These are phyloP conservation scores for Phytopythium litorale DNA, from an alignment of 352 stramenopile genomes.

Conservation along the genomic window DNA sequence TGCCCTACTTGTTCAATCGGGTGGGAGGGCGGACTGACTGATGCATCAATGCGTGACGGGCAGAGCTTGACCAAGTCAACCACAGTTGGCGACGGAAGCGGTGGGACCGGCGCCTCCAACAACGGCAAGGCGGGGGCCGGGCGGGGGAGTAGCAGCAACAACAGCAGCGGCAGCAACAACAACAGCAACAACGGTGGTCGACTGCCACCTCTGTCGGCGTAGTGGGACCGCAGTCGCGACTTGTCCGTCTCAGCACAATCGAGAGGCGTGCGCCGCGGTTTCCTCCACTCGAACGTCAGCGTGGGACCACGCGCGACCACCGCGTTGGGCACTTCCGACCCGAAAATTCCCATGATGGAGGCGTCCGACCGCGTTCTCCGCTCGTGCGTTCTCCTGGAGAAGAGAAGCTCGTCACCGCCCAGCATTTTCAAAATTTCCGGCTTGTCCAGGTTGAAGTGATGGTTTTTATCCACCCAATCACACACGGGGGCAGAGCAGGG, in stretches of 20 bases:
- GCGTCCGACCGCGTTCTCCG: too few relatives aligned
- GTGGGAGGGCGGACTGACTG: background rate
- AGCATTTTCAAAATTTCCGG: too few relatives aligned
- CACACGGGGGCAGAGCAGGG: too few relatives aligned
- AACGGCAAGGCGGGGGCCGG: background rate
- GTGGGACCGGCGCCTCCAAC: background rate
- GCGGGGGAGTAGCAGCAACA: background rate
- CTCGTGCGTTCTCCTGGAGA: background rate
- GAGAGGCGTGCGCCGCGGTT: too few relatives aligned
- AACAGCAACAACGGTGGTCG: background rate
- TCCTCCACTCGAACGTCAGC: background rate
- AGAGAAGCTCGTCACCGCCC: background rate
- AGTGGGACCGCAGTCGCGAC: background rate
- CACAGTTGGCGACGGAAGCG: background rate
- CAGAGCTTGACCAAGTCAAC: background rate
- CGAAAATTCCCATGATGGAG: slow-evolving; percentile 1
- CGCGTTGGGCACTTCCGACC: background rate
- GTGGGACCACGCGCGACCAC: background rate
- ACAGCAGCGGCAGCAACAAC: background rate
- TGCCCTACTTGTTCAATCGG: too few relatives aligned
- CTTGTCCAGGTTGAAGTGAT: too few relatives aligned
- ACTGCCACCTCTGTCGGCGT: background rate
- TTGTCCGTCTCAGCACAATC: background rate
- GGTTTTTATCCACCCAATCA: too few relatives aligned
- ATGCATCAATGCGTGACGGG: background rate